phyloP scores from a whole-genome alignment of 2,329 filamentous ascomycete genomes.

The Hysterium pulicare region DNA sequence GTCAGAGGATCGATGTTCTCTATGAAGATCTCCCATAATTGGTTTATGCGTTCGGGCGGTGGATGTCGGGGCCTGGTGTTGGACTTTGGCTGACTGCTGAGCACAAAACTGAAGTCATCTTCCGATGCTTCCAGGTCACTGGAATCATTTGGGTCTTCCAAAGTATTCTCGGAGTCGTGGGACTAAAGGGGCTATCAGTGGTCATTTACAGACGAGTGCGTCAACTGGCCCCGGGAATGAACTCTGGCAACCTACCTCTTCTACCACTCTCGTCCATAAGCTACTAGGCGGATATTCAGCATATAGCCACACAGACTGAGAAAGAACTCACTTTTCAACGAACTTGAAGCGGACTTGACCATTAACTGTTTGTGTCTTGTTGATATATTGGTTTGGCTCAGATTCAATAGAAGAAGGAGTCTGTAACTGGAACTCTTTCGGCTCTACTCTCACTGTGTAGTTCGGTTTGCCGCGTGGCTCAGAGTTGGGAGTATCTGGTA shows the following conservation, averaged over 20 bases:
- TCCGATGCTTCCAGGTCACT: constrained; percentile 17
- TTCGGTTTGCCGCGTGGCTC: neutral
- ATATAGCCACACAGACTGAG: neutral
- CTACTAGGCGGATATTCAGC: constrained; percentile 17
- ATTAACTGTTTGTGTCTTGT: constrained; percentile 4
- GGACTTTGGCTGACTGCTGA: constrained; percentile 11
- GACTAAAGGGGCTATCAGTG: constrained; percentile 17
- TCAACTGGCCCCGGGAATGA: no score
- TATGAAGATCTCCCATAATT: constrained; percentile 71
- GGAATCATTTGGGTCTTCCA: constrained; percentile 15
- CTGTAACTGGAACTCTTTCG: constrained; percentile 1
- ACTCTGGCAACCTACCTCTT: constrained; percentile 17
- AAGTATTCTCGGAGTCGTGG: constrained; percentile 17
- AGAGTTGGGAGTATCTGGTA: constrained; percentile 3
- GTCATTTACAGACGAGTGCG: no score
- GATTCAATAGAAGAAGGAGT: constrained; percentile 7
- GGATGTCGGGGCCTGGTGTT: constrained; percentile 61
- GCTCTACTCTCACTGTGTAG: neutral
- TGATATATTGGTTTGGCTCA: constrained; percentile 6
- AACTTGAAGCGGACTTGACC: constrained; percentile 7
- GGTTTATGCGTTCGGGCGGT: constrained; percentile 59
- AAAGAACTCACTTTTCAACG: constrained; percentile 21
- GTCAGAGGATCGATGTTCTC: constrained; percentile 38
- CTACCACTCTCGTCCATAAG: constrained; percentile 24
- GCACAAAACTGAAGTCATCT: constrained; percentile 22